A percentile compares a stretch with the other conserved stretches of the same genome.
Evolutionary conservation across 495 filamentous ascomycete species (phyloP).

Genomic region (Xylaria nigripes): DNA sequence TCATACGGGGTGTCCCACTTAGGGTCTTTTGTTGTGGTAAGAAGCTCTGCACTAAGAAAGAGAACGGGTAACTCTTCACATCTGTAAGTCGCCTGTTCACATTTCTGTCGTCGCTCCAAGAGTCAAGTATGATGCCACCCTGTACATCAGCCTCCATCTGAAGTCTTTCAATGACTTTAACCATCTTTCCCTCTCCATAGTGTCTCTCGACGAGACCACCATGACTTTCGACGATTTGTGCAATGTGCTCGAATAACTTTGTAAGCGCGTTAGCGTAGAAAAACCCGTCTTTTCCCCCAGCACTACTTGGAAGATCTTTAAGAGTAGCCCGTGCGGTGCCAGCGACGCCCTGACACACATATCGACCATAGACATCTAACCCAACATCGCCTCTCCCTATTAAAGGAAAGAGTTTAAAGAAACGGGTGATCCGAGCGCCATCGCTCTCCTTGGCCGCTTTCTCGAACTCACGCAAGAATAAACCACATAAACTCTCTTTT

Average conservation of each 20-base stretch:
- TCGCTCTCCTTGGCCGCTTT: conserved; percentile 80
- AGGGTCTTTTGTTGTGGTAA: conserved; percentile 54
- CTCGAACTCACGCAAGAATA: conserved; percentile 93
- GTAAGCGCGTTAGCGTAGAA: conserved; percentile 91
- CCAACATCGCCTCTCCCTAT: conserved; percentile 87
- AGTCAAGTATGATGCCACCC: conserved; percentile 93
- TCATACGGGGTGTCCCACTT: conserved; percentile 41
- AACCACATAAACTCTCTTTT: conserved; percentile 72
- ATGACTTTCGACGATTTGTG: conserved; percentile 88
- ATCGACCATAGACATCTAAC: conserved; percentile 86
- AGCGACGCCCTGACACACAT: conserved; percentile 90
- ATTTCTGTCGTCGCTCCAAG: conserved; percentile 82
- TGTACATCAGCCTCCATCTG: conserved; percentile 94
- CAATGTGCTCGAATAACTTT: conserved; percentile 93
- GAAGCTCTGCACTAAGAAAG: conserved; percentile 93
- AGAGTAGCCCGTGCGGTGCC: conserved; percentile 71
- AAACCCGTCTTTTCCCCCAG: conserved; percentile 56
- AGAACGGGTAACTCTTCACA: conserved; percentile 93
- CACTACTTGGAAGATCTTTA: conserved; percentile 47
- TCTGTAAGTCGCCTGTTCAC: conserved; percentile 84
- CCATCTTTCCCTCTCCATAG: conserved; percentile 87
- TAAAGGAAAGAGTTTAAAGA: conserved; percentile 95
- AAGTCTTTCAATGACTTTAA: conserved; percentile 86
- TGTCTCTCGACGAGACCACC: conserved; percentile 83
- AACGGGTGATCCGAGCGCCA: conserved; percentile 80